Conservation (phyloP, 768 basidiomycete genomes). For the Naganishia friedmannii region DNA sequence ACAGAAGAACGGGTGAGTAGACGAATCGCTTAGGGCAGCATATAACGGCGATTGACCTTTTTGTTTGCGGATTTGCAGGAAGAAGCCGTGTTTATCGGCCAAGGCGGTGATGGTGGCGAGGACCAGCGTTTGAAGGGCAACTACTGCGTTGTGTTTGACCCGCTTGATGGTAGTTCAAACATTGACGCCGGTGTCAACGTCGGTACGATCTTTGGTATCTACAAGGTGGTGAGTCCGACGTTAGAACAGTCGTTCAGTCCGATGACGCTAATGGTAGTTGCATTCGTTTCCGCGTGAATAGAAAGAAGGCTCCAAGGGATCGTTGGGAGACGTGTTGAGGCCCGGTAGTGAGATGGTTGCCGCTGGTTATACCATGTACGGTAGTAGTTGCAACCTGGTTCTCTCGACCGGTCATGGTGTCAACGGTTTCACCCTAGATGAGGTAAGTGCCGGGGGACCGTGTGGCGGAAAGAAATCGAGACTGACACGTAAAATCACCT, state of each 20-base stretch:
- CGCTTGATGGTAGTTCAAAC: conserved; percentile 91
- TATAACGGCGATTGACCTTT: background rate
- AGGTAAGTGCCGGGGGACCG: conserved; percentile 50
- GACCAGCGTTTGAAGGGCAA: conserved; percentile 74
- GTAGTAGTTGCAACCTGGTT: conserved; percentile 94
- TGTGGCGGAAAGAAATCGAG: background rate
- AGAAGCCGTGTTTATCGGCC: conserved; percentile 72
- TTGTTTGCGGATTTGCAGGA: conserved; percentile 46
- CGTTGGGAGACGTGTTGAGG: conserved; percentile 79
- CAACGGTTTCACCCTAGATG: conserved; percentile 96
- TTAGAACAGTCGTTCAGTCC: background rate
- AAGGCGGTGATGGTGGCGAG: conserved; percentile 48
- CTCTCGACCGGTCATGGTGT: conserved; percentile 92
- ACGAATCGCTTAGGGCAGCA: conserved; percentile 10
- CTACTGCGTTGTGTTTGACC: conserved; percentile 98
- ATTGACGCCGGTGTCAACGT: conserved; percentile 99
- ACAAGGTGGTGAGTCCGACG: conserved; percentile 68
- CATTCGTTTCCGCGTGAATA: conserved; percentile 46
- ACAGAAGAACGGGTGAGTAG: conserved; percentile 71
- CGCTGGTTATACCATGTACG: conserved; percentile 96
- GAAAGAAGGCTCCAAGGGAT: conserved; percentile 74
- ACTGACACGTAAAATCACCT: conserved; percentile 34
- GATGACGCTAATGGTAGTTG: background rate
- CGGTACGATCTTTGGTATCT: conserved; percentile 84
- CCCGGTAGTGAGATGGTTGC: conserved; percentile 97